These are phyloP conservation scores for Buddleja alternifolia DNA, from an alignment of 257 asterid genomes.

Conservation along the genomic window DNA sequence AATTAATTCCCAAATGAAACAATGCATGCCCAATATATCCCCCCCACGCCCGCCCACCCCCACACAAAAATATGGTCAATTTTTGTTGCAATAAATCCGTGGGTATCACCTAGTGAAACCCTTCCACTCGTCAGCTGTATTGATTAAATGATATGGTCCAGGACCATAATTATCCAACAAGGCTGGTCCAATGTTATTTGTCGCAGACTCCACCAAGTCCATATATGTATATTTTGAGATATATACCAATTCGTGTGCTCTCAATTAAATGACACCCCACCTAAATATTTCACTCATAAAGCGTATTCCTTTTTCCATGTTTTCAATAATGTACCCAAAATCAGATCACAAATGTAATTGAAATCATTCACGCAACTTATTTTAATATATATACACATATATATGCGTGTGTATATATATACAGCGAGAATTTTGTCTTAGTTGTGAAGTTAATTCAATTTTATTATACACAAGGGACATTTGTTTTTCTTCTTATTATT, in stretches of 20 bases:
- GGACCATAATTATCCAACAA: slow-evolving; percentile 15
- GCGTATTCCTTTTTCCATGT: not conserved
- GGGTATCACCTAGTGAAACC: slow-evolving; percentile 28
- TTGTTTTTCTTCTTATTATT: too few relatives aligned
- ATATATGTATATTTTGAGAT: not conserved
- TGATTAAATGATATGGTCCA: not conserved
- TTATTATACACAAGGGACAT: too few relatives aligned
- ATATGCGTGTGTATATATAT: too few relatives aligned
- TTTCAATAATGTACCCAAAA: not conserved
- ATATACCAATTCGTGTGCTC: slow-evolving; percentile 26
- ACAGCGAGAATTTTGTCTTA: not conserved
- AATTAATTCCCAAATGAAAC: too few relatives aligned
- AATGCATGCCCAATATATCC: too few relatives aligned
- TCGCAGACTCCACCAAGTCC: slow-evolving; percentile 7
- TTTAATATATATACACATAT: too few relatives aligned
- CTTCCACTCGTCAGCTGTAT: not conserved
- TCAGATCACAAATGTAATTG: not conserved
- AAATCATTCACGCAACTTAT: not conserved
- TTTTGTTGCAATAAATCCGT: slow-evolving; percentile 37
- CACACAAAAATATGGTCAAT: slow-evolving; percentile 4
- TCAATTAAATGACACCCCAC: slow-evolving; percentile 31
- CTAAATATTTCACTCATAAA: not conserved
- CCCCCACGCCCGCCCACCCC: too few relatives aligned
- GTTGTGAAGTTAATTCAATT: too few relatives aligned
- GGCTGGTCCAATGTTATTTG: slow-evolving; percentile 9